These are phyloP conservation scores for Erodium trifolium DNA, from an alignment of 441 rosid genomes.

Conservation along the genomic window DNA sequence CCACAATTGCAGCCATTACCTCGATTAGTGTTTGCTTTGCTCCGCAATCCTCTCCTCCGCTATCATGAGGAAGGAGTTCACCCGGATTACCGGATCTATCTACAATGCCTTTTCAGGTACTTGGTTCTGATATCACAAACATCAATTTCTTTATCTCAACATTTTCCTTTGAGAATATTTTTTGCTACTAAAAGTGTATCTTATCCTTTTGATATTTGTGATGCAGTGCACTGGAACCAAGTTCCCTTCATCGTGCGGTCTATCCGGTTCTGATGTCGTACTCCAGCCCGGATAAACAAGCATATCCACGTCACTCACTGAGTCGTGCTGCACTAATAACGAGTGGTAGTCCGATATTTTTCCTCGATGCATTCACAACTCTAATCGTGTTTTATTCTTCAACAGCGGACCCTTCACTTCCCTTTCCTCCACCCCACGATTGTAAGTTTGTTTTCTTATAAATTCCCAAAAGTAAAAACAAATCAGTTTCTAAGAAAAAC, in stretches of 20 bases:
- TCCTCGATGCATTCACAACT: slow-evolving; percentile 87
- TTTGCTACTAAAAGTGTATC: not conserved
- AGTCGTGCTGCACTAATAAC: slow-evolving; percentile 88
- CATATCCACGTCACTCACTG: slow-evolving; percentile 86
- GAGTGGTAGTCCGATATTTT: slow-evolving; percentile 91
- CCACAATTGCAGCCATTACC: slow-evolving; percentile 82
- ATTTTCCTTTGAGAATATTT: not conserved
- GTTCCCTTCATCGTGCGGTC: slow-evolving; percentile 79
- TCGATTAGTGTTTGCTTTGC: slow-evolving; percentile 82
- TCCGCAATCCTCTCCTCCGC: slow-evolving; percentile 83
- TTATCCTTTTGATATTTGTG: slow-evolving; percentile 14
- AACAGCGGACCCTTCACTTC: slow-evolving; percentile 69
- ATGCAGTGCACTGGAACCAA: slow-evolving; percentile 78
- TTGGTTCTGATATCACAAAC: not conserved
- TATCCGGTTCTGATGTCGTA: slow-evolving; percentile 74
- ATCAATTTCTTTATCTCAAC: not conserved
- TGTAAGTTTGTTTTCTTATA: slow-evolving; percentile 42
- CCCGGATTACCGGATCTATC: slow-evolving; percentile 84
- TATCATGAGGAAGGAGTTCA: slow-evolving; percentile 98
- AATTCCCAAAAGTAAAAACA: not conserved
- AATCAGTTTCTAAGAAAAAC: not conserved
- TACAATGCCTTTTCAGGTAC: slow-evolving; percentile 97
- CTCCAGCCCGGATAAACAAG: slow-evolving; percentile 70
- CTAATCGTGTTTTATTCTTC: slow-evolving; percentile 86
- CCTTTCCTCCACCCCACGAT: slow-evolving; percentile 92